Conservation (phyloP, 225 moss, liverwort and hornwort genomes). For the Anthoceros angustus region DNA sequence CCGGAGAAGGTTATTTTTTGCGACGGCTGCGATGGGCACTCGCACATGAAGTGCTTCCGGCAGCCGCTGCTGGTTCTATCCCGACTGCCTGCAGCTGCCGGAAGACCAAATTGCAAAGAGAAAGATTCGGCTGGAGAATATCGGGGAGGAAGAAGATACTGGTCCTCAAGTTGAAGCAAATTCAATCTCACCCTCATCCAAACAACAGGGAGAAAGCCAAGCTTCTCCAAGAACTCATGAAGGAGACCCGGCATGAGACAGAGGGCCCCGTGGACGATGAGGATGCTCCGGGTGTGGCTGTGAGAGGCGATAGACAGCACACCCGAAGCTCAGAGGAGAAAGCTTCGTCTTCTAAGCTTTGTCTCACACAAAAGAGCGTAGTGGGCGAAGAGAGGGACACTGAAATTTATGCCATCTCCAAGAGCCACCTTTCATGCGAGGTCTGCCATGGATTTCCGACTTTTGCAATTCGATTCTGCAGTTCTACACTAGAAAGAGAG, state of each 20-base stretch:
- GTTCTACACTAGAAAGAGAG: too few species aligned
- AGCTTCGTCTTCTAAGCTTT: neutral
- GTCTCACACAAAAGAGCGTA: neutral
- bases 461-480: neutral
- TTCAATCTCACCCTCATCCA: conserved; percentile 2
- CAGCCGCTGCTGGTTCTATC: neutral
- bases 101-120: neutral
- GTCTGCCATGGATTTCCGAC: neutral
- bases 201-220: neutral
- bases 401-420: neutral
- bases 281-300: too few species aligned
- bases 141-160: neutral
- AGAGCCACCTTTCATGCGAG: neutral
- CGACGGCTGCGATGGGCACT: neutral
- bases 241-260: conserved; percentile 5
- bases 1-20: neutral
- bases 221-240: neutral
- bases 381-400: neutral
- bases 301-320: too few species aligned
- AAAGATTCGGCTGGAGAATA: neutral
- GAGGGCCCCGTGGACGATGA: too few species aligned
- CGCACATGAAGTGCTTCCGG: neutral
- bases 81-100: conserved; percentile 1
- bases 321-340: too few species aligned
- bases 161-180: neutral